phyloP scores from a whole-genome alignment of 371 early-diverging fungal genomes.

The Dinochytrium kinnereticum region DNA sequence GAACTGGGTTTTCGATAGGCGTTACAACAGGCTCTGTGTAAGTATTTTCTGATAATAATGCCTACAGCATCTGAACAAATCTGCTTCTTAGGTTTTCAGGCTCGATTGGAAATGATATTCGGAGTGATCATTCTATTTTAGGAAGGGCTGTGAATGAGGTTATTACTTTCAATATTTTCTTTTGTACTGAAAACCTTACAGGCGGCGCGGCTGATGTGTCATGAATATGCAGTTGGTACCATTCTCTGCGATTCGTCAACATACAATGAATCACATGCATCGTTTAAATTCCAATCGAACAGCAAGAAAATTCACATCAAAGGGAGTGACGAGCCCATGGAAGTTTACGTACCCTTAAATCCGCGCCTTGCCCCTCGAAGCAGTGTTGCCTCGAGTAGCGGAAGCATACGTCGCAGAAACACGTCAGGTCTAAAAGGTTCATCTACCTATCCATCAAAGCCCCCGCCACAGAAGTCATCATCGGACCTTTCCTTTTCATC shows the following conservation, averaged over 20 bases:
- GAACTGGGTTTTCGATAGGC: slow-evolving; percentile 30
- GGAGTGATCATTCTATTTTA: slow-evolving; percentile 32
- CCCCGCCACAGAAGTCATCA: neutral
- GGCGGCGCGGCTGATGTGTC: slow-evolving; percentile 28
- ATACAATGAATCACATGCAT: neutral
- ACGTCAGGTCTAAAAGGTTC: neutral
- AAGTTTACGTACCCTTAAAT: slow-evolving; percentile 13
- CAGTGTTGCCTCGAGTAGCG: neutral
- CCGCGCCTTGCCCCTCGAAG: neutral
- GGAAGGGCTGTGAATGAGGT: slow-evolving; percentile 32
- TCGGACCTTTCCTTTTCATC: neutral
- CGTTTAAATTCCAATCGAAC: slow-evolving; percentile 10
- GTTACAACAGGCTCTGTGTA: slow-evolving; percentile 27
- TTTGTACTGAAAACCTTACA: neutral
- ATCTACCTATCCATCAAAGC: neutral
- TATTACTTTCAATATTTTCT: neutral
- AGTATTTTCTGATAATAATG: neutral
- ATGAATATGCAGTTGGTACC: slow-evolving; percentile 8
- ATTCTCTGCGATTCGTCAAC: slow-evolving; percentile 19
- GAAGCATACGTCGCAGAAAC: neutral
- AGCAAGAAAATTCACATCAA: slow-evolving; percentile 16
- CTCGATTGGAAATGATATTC: slow-evolving; percentile 15
- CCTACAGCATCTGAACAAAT: neutral
- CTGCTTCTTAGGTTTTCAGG: slow-evolving; percentile 23
- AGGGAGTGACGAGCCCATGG: slow-evolving; percentile 12